Percentiles rank a stretch among this genome's conserved stretches.
These are phyloP conservation scores for Neonectria punicea DNA, from an alignment of 2,329 filamentous ascomycete genomes.

Conservation along the genomic window DNA sequence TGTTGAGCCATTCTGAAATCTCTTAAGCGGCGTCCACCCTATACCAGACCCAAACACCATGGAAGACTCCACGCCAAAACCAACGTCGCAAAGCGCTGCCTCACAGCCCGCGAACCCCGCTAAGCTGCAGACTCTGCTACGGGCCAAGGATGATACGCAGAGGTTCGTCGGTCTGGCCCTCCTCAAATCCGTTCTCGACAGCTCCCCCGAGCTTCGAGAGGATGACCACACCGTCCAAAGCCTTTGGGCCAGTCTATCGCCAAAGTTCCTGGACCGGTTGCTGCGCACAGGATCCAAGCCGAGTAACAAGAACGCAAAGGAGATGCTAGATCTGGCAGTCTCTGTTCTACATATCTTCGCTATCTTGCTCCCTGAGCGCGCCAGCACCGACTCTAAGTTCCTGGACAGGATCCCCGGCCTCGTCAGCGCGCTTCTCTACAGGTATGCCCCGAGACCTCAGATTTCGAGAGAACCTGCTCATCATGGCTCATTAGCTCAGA, in stretches of 20 bases:
- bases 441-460: conserved; percentile 50
- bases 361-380: conserved; percentile 63
- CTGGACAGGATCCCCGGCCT: conserved; percentile 64
- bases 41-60: conserved; percentile 22
- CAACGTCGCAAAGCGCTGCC: conserved; percentile 16
- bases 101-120: conserved; percentile 44
- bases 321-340: conserved; percentile 72
- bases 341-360: conserved; percentile 72
- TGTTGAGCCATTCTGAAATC: not conserved
- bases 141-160: conserved; percentile 72
- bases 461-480: conserved; percentile 1
- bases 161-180: conserved; percentile 75
- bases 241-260: conserved; percentile 69
- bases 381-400: conserved; percentile 58
- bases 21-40: not conserved
- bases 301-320: conserved; percentile 58
- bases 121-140: conserved; percentile 66
- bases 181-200: conserved; percentile 73
- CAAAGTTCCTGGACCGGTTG: conserved; percentile 72
- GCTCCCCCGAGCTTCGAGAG: conserved; percentile 61
- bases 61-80: conserved; percentile 12
- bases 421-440: conserved; percentile 62
- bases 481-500: conserved; percentile 53
- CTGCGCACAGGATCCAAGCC: conserved; percentile 63
- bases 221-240: conserved; percentile 57